Base-by-base conservation (phyloP, 1,139 yeast species). In the Candida pseudoviswanathii region DNA sequence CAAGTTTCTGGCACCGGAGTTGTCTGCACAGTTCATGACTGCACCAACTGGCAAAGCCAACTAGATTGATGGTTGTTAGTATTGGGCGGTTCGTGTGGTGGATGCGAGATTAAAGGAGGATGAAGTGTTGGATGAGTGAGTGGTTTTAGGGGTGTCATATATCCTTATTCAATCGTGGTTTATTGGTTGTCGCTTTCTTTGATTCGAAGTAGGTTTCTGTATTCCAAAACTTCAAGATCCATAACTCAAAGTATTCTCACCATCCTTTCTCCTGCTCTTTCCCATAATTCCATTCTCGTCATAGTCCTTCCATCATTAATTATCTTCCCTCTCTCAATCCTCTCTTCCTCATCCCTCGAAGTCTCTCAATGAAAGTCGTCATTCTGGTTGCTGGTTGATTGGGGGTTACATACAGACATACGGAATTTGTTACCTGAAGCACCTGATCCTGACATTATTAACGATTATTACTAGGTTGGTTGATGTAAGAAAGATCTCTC, bases 11-110 rank as follows among this genome's bases (percentile, higher is more conserved):
- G 99, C 99, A 85, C 99, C 99, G 69, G 96, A 84, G 96, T 95
- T 95, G 81, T 95, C 99, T 80, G 96, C 94, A 85, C 99, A 95
- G 91, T 95, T 95, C 84, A 95, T 87, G 79, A 95, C 91, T 80
- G 99, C 99, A 81, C 99, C 99, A 69, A 85, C 88, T 82, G 99
- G 99, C 78, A 95, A 89, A 86, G 96, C 99, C 84, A 95, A 91
- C 63, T 62, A 61, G 4, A 26, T 32, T 16, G 25, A 32, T 40
- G 9, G 26, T 31, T 57, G 66, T 60, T 62, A 63, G 65, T 62
- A 64, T 37, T 36, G 34, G 9, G 16, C 26, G 2, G 6, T 24
- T 16, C 31, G 5, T 39, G 7, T 29, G 30, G 4, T 26, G 5
- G n/a, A n/a, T n/a, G n/a, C n/a, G n/a, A n/a, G 9, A 10, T 7